Base-by-base conservation (phyloP, 2,329 filamentous ascomycete species). In the Aspergillus tubingensis region DNA sequence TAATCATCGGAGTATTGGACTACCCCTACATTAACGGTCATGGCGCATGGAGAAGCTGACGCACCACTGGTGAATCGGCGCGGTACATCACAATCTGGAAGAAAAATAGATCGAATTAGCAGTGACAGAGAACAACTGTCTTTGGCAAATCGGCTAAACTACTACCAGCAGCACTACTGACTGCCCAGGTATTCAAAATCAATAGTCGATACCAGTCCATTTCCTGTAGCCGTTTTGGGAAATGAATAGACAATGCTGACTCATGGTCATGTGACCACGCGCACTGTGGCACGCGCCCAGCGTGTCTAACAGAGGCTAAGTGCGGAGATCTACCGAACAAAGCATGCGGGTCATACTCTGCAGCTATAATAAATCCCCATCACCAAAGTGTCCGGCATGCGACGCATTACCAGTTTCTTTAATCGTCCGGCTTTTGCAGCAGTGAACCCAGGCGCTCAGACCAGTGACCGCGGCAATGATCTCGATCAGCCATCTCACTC, bases 371-470 rank as follows among this genome's bases (percentile, higher is more conserved):
- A 8, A 17, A 52, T 15, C 36, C 43, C n/a, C 32, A 32, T 52
- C 43, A 38, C 52, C 44, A 58, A n/a, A 39, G 43, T 49, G 43
- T 54, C 59, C 62, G 59, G 57, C 27, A 74, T 75, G 71, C 72
- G 68, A 15, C 76, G 67, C 51, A 79, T 83, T 32, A 75, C 73
- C 8, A 77, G 80, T 56, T 84, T 80, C 65, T 84, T 85, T 69
- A 77, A 76, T 50, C 76, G 77, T 2, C 78, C 54, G 57, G 68
- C 27, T 70, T 69, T 65, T 53, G 51, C 61, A 19, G 8, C 47
- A 27, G 30, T 49, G 15, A 44, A 52, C 30, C 52, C 47, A 44
- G 61, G 63, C 13, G 30, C 17, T 19, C 44, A 21, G 7, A 10
- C 52, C 17, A 32, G 61, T 8, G 56, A 54, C 38, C 56, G 59